Evolutionary conservation across 495 filamentous ascomycete species (phyloP).

Genomic region (Xylaria venustula): DNA sequence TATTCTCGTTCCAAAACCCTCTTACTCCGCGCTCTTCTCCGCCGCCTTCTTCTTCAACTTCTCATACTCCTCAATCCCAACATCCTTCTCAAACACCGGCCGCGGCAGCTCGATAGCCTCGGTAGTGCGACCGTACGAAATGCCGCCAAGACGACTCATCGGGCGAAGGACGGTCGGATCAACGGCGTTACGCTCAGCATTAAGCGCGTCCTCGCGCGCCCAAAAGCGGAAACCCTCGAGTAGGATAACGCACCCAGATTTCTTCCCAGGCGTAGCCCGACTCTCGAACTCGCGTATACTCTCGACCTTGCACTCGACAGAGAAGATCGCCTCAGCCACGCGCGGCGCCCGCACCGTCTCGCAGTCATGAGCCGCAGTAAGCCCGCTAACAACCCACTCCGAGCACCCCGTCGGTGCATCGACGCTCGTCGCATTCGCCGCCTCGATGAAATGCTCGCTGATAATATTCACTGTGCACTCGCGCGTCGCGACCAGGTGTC

Average conservation of each 20-base stretch:
- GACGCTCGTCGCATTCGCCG: conserved; percentile 75
- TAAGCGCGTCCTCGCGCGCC: conserved; percentile 84
- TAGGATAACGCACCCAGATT: conserved; percentile 69
- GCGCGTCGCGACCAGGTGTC: conserved; percentile 65
- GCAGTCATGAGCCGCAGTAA: conserved; percentile 65
- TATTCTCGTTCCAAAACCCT: not conserved
- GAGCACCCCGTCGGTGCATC: conserved; percentile 76
- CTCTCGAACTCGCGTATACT: conserved; percentile 75
- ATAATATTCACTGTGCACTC: conserved; percentile 90
- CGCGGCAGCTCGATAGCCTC: conserved; percentile 76
- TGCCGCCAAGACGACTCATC: conserved; percentile 77
- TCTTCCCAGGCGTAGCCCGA: conserved; percentile 62
- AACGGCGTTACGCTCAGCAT: conserved; percentile 69
- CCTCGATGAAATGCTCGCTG: conserved; percentile 80
- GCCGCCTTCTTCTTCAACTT: conserved; percentile 30
- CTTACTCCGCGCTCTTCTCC: not conserved
- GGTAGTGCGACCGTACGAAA: conserved; percentile 70
- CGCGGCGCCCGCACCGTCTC: conserved; percentile 66
- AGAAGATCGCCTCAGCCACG: conserved; percentile 78
- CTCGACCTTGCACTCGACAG: conserved; percentile 76
- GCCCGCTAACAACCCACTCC: conserved; percentile 78
- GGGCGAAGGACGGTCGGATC: conserved; percentile 72
- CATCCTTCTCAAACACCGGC: conserved; percentile 59
- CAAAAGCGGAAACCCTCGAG: conserved; percentile 87
- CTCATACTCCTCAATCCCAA: conserved; percentile 37